phyloP scores from a whole-genome alignment of 495 filamentous ascomycete species.

The Xylaria grammica region DNA sequence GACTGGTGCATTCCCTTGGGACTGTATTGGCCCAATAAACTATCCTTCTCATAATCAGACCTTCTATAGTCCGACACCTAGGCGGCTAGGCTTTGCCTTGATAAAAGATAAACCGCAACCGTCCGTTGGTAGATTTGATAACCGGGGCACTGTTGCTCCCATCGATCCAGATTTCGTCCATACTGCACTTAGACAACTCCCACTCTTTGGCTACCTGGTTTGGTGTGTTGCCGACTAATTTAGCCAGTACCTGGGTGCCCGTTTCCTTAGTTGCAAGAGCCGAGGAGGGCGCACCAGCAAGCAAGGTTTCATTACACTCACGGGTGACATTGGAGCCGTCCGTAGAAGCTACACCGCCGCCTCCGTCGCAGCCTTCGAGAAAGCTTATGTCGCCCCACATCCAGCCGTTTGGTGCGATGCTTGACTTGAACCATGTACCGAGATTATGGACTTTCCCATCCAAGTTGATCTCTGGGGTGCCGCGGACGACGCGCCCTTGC shows the following conservation, averaged over 20 bases:
- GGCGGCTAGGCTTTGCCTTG: slow-evolving; percentile 7
- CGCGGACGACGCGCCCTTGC: slow-evolving; percentile 31
- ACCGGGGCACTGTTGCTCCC: neutral
- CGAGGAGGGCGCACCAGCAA: slow-evolving; percentile 37
- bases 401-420: slow-evolving; percentile 35
- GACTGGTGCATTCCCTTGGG: no score
- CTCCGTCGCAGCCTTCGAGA: slow-evolving; percentile 49
- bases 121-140: slow-evolving; percentile 12
- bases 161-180: slow-evolving; percentile 15
- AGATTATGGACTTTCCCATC: slow-evolving; percentile 27
- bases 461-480: slow-evolving; percentile 25
- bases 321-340: slow-evolving; percentile 37
- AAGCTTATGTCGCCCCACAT: slow-evolving; percentile 47
- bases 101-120: slow-evolving; percentile 12
- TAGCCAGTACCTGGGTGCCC: slow-evolving; percentile 36
- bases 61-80: neutral
- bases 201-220: slow-evolving; percentile 41
- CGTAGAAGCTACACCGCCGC: slow-evolving; percentile 38
- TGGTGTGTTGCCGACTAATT: slow-evolving; percentile 42
- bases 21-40: no score
- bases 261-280: slow-evolving; percentile 36
- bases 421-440: slow-evolving; percentile 39
- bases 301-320: slow-evolving; percentile 39
- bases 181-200: slow-evolving; percentile 21
- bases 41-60: neutral